These are phyloP conservation scores for Tetracladium maxilliforme DNA, from an alignment of 2,329 filamentous ascomycete genomes.

Conservation along the genomic window DNA sequence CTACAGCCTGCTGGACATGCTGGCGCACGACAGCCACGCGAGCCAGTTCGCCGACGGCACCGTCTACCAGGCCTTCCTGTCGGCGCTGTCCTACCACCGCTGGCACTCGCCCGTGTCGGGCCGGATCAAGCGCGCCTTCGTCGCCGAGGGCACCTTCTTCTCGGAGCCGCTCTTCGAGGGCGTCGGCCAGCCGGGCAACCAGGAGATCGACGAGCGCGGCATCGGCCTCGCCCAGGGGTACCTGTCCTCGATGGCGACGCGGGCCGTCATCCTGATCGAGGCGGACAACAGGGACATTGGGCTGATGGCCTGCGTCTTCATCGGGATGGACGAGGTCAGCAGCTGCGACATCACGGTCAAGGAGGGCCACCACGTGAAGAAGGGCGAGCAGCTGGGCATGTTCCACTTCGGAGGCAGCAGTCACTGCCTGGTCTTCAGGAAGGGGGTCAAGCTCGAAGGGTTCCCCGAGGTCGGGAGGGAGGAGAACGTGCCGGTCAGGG, in stretches of 20 bases:
- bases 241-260: constrained; percentile 49
- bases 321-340: constrained; percentile 67
- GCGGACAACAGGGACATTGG: constrained; percentile 54
- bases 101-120: constrained; percentile 59
- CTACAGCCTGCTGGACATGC: constrained; percentile 50
- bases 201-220: constrained; percentile 24
- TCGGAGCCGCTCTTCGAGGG: constrained; percentile 34
- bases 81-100: constrained; percentile 52
- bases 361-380: constrained; percentile 48
- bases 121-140: constrained; percentile 38
- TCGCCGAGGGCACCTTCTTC: constrained; percentile 53
- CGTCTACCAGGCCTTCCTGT: constrained; percentile 58
- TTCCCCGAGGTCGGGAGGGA: constrained; percentile 19
- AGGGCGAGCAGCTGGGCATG: constrained; percentile 63
- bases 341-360: constrained; percentile 57
- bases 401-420: constrained; percentile 69
- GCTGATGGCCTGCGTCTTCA: constrained; percentile 52
- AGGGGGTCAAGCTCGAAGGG: constrained; percentile 30
- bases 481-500: constrained; percentile 23
- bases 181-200: constrained; percentile 5
- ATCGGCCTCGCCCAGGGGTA: constrained; percentile 46
- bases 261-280: constrained; percentile 56
- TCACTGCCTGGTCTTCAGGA: constrained; percentile 52
- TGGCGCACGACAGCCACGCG: constrained; percentile 37
- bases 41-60: constrained; percentile 45